Evolutionary conservation across 352 stramenopile genomes (phyloP), one percentile per base, ranked within the genome.

Genomic region (Globisporangium paddicum): DNA sequence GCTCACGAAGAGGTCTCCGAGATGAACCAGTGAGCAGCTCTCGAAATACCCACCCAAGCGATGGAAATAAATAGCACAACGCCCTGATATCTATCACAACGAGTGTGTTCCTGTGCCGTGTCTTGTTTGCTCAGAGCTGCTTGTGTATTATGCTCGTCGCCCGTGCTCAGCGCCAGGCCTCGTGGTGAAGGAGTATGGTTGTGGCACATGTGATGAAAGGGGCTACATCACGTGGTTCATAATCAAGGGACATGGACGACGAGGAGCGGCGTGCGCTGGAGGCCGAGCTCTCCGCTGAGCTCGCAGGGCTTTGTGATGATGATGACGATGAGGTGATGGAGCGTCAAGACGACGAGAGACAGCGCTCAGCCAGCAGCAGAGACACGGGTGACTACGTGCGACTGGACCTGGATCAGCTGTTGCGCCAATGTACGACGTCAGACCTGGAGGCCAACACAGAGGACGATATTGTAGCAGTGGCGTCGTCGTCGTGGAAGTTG

Each of bases 191-290:
- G 26, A 11, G 14, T 8, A 30, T 51, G 45, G 45, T 0, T 38
- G 21, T 28, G 11, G 5, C n/a, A n/a, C n/a, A n/a, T n/a, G 3
- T 38, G n/a, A 35, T 23, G 26, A 46, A 58, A 6, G 14, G 28
- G 18, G 38, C 23, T 32, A n/a, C n/a, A 1, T 38, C 16, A n/a
- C 38, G 38, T 10, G 7, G 25, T 21, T 19, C 14, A 19, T 49
- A 2, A 55, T 34, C 11, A 13, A 25, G 19, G 16, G 37, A 28
- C 9, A 75, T 73, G 34, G 69, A 84, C 34, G 62, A 69, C 0
- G 69, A 85, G 9, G 76, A 89, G 49, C 68, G 79, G 9, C 59
- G 38, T 2, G 74, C 61, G 47, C 64, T 89, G 13, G 76, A 86
- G 57, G 65, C 46, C 32, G 71, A 82, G 62, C 62, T 85, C 28